A percentile compares a stretch with the other conserved stretches of the same genome.
Conservation (phyloP, 192 early-diverging fungal species). For the Tieghemiomyces parasiticus region DNA sequence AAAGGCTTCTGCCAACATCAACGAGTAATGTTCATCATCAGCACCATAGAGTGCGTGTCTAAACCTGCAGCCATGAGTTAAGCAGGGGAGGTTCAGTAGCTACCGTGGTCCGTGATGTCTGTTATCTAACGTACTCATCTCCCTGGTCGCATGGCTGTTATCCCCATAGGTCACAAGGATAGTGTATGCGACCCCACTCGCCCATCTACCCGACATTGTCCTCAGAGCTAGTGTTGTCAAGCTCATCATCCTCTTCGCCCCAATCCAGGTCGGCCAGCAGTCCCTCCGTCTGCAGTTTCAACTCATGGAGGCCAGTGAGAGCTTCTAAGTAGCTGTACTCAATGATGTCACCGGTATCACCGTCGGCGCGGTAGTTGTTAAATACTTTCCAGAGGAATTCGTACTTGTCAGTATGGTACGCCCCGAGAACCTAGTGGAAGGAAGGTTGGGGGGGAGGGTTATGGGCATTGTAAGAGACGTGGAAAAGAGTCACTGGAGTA, state of each 20-base stretch:
- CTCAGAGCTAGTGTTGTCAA: conserved; percentile 15
- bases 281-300: conserved; percentile 68
- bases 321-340: conserved; percentile 69
- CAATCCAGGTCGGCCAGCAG: conserved; percentile 57
- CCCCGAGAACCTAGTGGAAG: conserved; percentile 25
- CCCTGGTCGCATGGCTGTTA: no score
- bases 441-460: not conserved
- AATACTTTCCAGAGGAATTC: conserved; percentile 64
- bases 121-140: no score
- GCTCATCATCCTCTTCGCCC: conserved; percentile 42
- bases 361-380: conserved; percentile 24
- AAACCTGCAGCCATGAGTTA: no score
- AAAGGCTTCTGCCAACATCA: no score
- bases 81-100: no score
- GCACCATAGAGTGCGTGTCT: no score
- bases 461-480: conserved; percentile 3
- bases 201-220: no score
- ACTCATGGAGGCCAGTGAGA: conserved; percentile 61
- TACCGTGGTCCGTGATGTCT: no score
- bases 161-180: no score
- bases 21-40: no score
- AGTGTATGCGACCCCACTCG: no score
- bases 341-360: conserved; percentile 8
- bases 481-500: no score
- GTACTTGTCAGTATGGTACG: conserved; percentile 48